Base-by-base conservation (phyloP, 2,329 filamentous ascomycete species). In the Colletotrichum spaethianum region DNA sequence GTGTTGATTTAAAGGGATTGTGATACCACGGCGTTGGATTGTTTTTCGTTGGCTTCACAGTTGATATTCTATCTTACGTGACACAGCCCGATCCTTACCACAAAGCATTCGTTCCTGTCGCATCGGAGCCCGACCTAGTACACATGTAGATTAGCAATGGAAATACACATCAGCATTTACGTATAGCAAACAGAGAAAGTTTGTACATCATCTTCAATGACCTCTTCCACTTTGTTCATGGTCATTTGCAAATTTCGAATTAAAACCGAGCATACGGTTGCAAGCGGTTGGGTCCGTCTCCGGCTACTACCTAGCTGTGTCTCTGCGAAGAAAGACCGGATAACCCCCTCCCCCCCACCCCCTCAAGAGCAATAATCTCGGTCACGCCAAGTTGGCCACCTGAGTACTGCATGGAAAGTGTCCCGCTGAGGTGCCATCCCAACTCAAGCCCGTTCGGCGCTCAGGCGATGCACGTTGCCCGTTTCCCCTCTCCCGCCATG, bases 21-120 rank as follows among this genome's bases (percentile, higher is more conserved):
- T 68, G 63, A 68, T 71, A 71, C 63, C 68, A 71, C 48, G 63
- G 68, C 57, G 63, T 71, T 57, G 50, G 50, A 44, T 38, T 48
- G 28, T 50, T 23, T 62, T 52, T 40, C 28, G n/a, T 6, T 68
- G 9, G 11, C 16, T 44, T 53, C 48, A 31, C 28, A 20, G 42
- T 65, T 18, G 65, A 31, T 31, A 50, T 40, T 40, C n/a, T 38
- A 23, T 63, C 23, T n/a, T 23, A 23, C 38, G 44, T 55, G 12
- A 48, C n/a, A 26, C 18, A 33, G 18, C 46, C 33, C 38, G 36
- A 63, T 68, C 40, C 40, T 56, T 56, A 63, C 5, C 31, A 44
- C 26, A 28, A 31, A 31, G 26, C 16, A 31, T 38, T 20, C n/a
- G n/a, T 26, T 38, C 7, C 16, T 57, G 7, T 57, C 26, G 33